Base-by-base conservation (phyloP, 257 asterid genomes). In the Echites panduratus region DNA sequence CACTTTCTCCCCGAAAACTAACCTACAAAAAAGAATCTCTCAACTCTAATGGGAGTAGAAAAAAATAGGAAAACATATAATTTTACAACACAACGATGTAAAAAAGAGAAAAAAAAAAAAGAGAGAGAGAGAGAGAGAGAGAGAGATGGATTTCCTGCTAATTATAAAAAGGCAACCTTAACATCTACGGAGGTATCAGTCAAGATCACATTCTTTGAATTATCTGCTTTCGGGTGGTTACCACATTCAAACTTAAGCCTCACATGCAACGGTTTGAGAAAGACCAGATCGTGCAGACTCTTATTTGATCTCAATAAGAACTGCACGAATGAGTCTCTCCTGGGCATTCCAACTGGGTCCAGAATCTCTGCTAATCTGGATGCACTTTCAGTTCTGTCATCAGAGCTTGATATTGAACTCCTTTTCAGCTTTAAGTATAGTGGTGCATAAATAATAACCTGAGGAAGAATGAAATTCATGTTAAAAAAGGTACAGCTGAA, bases 371-470 rank as follows among this genome's bases (percentile, higher is more conserved):
- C 92, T 56, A 93, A 80, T 78, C 79, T 83, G 27, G 81, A 81
- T 47, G 90, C 90, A 47, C 73, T 84, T 22, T 77, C 63, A 27
- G 52, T 77, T 45, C 26, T 83, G 54, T 81, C 69, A 19, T 84
- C 85, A 49, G 29, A 40, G 49, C 63, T 49, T 20, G 76, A 48
- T 73, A 71, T 73, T 35, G 84, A n/a, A 65, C 67, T 80, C 77
- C 62, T 79, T 71, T 82, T 87, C 82, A 90, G 81, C 82, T 88
- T 85, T 75, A 92, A 73, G 76, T 91, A 91, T n/a, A 88, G 84
- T 67, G 90, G 88, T 43, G 96, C 98, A 71, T 75, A 81, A 70
- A 94, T 72, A 24, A 89, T 80, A 45, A 82, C 89, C 97, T 93
- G 84, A 54, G 54, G 16, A 44, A 65, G 43, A 77, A 77, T 57